Evolutionary conservation across 768 basidiomycete species (phyloP).

Genomic region (Chalciporus sphaerocephalus): DNA sequence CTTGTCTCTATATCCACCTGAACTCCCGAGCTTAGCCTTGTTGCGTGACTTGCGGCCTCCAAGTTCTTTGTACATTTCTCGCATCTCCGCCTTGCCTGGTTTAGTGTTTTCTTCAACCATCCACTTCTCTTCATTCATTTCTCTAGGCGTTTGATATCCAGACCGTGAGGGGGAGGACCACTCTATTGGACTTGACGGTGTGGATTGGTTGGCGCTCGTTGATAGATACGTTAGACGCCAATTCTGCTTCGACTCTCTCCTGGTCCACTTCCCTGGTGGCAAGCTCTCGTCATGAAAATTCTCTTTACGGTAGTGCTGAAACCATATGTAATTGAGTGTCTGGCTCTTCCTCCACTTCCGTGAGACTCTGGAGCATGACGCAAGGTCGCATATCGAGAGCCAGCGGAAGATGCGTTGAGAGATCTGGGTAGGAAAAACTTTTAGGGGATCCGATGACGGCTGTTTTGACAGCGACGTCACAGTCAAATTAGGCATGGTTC

Average conservation of each 20-base stretch:
- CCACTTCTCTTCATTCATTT: constrained; percentile 75
- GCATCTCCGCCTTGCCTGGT: constrained; percentile 81
- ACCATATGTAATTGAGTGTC: constrained; percentile 94
- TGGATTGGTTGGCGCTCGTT: constrained; percentile 37
- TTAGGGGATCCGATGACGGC: constrained; percentile 53
- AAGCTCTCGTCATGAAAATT: constrained; percentile 78
- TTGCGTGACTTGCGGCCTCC: constrained; percentile 75
- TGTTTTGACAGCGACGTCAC: constrained; percentile 16
- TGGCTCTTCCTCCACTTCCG: constrained; percentile 87
- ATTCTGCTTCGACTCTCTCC: constrained; percentile 88
- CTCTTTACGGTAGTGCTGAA: constrained; percentile 84
- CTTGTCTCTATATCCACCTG: constrained; percentile 62
- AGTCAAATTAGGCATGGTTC: constrained; percentile 26
- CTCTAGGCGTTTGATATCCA: constrained; percentile 76
- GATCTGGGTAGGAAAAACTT: constrained; percentile 72
- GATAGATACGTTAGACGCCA: constrained; percentile 59
- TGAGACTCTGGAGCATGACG: constrained; percentile 74
- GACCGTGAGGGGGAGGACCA: constrained; percentile 46
- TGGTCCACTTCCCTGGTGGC: constrained; percentile 86
- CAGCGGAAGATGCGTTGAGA: constrained; percentile 71
- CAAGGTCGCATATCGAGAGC: constrained; percentile 61
- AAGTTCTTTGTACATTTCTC: constrained; percentile 87
- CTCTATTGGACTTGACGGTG: constrained; percentile 43
- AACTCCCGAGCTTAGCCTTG: constrained; percentile 71
- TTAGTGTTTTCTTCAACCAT: constrained; percentile 47